Evolutionary conservation across 257 asterid genomes (phyloP).

Genomic region (Striga asiatica): DNA sequence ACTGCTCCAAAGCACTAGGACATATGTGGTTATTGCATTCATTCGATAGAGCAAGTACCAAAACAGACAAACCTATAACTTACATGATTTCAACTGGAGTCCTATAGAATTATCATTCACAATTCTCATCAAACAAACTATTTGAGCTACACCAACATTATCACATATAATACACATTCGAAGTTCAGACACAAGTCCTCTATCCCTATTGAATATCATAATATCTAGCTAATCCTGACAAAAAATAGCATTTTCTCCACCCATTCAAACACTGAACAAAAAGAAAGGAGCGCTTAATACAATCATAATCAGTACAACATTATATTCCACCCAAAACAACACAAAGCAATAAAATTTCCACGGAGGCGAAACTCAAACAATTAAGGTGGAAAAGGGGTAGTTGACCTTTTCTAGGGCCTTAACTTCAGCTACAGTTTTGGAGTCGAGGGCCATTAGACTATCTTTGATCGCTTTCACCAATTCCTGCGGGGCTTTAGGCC

Average conservation of each 20-base stretch:
- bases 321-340: conserved; percentile 7
- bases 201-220: background rate
- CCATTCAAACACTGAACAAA: background rate
- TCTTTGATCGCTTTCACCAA: conserved; percentile 76
- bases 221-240: background rate
- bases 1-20: conserved; percentile 1
- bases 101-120: background rate
- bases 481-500: conserved; percentile 83
- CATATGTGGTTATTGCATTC: background rate
- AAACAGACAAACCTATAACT: conserved; percentile 1
- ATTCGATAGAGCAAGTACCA: background rate
- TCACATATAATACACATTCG: background rate
- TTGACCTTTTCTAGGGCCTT: conserved; percentile 90
- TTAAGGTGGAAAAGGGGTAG: background rate
- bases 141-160: background rate
- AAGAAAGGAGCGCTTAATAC: background rate
- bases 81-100: background rate
- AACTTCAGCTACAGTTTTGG: conserved; percentile 90
- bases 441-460: conserved; percentile 79
- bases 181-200: background rate
- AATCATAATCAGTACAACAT: background rate
- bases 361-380: background rate
- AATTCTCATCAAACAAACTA: background rate
- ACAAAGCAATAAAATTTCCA: conserved; percentile 13
- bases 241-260: conserved; percentile 3